Conservation (phyloP, 352 stramenopile species). For the Phytophthora cactorum region DNA sequence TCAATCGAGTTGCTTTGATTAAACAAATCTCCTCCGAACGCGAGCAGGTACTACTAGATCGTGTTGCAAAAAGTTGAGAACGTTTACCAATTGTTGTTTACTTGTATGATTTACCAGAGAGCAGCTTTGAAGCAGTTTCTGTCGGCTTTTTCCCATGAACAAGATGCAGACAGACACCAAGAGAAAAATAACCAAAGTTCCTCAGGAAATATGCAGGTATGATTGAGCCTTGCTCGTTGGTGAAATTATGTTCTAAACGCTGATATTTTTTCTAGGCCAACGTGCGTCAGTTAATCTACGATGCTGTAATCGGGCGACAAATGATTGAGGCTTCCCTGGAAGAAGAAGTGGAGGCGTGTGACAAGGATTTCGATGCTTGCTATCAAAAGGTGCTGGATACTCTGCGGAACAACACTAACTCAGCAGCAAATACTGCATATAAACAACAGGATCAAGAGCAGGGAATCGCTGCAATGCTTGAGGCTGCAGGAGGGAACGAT, state of each 20-base stretch:
- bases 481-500: conserved; percentile 21
- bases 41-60: conserved; percentile 47
- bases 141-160: conserved; percentile 19
- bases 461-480: conserved; percentile 24
- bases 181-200: conserved; percentile 34
- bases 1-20: conserved; percentile 54
- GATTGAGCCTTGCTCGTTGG: background rate
- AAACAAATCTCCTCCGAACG: conserved; percentile 61
- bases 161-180: background rate
- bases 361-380: conserved; percentile 42
- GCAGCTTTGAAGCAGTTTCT: conserved; percentile 63
- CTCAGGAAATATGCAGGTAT: conserved; percentile 30
- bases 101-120: conserved; percentile 25
- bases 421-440: conserved; percentile 15
- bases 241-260: background rate
- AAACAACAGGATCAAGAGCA: conserved; percentile 23
- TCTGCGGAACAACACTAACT: conserved; percentile 21
- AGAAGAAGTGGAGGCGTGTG: conserved; percentile 50
- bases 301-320: conserved; percentile 74
- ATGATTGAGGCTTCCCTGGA: conserved; percentile 67
- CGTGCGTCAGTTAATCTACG: conserved; percentile 63
- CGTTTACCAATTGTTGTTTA: background rate
- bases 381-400: conserved; percentile 43
- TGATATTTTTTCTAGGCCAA: conserved; percentile 24
- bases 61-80: no score